Evolutionary conservation across 179 eudicot species (phyloP), one percentile per base, ranked within the genome.

Genomic region (Silene coronaria): DNA sequence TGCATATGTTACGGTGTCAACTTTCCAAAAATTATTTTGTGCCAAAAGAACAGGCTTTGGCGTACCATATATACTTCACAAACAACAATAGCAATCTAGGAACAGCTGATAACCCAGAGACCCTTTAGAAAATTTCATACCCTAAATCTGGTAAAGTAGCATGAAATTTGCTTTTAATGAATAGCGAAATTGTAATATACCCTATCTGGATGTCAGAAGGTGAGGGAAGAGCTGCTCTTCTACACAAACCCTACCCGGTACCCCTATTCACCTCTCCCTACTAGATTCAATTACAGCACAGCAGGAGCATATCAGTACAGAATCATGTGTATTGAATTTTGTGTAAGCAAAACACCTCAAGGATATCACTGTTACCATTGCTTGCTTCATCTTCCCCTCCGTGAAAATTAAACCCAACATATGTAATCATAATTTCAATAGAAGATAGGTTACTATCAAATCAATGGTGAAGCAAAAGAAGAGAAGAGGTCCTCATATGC

Each of bases 241-340:
- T 65, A 17, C 12, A 30, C 38, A 6, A 67, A 9, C 36, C 71
- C 71, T 38, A 67, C 71, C 23, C 46, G 28, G 45, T 60, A 1
- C 70, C 46, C 46, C 11, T 30, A 48, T 32, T 32, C 45, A 30
- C 70, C 71, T 67, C 27, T 36, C 17, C 24, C 71, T 38, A 23
- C 24, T 19, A 32, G 24, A n/a, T 66, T 32, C 19, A 17, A 36
- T 30, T 32, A 65, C 45, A 65, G 45, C 46, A 6, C 45, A 64
- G 69, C 69, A 64, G 17, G 19, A 27, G 14, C 32, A 62, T 62
- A 62, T 30, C n/a, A 30, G 70, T 65, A 65, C 46, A 30, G 46
- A 30, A n/a, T n/a, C 46, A 32, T 32, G 38, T 30, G 5, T 28
- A n/a, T 3, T 10, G n/a, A 26, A 3, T 63, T 63, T 14, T 26